Base-by-base conservation (phyloP, 2,329 filamentous ascomycete species). In the Plenodomus tracheiphilus region DNA sequence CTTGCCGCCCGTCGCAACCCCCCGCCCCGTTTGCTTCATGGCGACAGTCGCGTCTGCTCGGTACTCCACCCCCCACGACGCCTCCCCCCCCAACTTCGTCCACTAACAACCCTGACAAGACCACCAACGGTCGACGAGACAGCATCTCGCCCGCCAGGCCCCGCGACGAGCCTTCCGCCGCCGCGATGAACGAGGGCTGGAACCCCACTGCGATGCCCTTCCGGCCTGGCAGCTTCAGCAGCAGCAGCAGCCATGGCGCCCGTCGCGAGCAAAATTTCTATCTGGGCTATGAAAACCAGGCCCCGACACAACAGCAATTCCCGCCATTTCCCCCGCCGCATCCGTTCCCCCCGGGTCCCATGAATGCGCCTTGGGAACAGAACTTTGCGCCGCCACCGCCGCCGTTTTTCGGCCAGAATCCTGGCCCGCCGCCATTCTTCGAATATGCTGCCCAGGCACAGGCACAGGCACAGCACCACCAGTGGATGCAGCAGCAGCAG, bases 21-120 rank as follows among this genome's bases (percentile, higher is more conserved):
- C 50, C 48, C 20, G 41, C 37, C 38, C 48, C 53, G 51, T 52
- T 54, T 65, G 56, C 59, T 51, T 51, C 47, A 66, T 66, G 63
- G 57, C 59, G 51, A 51, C 57, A 54, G 44, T 54, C 54, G 53
- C 53, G 39, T 48, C 57, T 49, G 43, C 49, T 58, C 59, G 63
- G 63, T 66, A 66, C 56, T 48, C 37, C 36, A 56, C 52, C 43
- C 54, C 54, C 63, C 61, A 62, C 56, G 54, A 54, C 52, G 19
- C 54, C 54, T 51, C 52, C 43, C 53, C 59, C 54, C 50, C 54
- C 59, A 56, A 54, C 49, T 53, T 32, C 59, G 49, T 48, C 44
- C 58, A 59, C 62, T 66, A 60, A 66, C 61, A 54, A 52, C 40
- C 41, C 51, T 55, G 56, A 40, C 36, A 49, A 63, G 58, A 56